Evolutionary conservation across 2,329 filamentous ascomycete species (phyloP).

Genomic region (Nigrospora oryzae): DNA sequence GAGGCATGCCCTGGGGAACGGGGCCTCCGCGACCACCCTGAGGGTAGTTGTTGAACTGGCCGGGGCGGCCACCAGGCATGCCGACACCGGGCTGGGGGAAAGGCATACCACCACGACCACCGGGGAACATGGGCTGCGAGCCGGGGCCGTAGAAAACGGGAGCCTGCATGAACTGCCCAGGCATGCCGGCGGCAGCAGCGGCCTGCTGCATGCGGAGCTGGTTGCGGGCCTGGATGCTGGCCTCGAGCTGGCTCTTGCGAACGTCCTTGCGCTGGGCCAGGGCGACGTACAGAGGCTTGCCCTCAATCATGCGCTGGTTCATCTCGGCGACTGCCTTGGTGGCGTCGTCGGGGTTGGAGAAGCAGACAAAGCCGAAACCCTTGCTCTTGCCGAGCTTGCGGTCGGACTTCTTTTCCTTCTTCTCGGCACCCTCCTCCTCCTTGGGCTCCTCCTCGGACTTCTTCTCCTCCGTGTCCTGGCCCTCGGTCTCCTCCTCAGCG

Average conservation of each 20-base stretch:
- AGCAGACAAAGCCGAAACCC: constrained; percentile 99
- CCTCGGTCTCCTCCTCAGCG: constrained; percentile 42
- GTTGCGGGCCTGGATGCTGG: constrained; percentile 98
- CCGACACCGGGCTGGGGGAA: constrained; percentile 58
- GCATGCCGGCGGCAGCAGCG: constrained; percentile 81
- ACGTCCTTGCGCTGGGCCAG: constrained; percentile 99
- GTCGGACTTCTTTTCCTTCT: constrained; percentile 53
- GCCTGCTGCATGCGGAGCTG: constrained; percentile 98
- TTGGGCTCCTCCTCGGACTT: constrained; percentile 39
- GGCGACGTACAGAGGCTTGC: constrained; percentile 95
- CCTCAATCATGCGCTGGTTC: constrained; percentile 98
- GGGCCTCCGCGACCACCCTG: constrained; percentile 75
- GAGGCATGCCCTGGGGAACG: constrained; percentile 78
- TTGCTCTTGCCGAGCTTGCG: constrained; percentile 93
- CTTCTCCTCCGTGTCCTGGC: constrained; percentile 48
- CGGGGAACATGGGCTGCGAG: constrained; percentile 64
- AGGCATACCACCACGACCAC: constrained; percentile 56
- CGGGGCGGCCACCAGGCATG: constrained; percentile 71
- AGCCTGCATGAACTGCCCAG: constrained; percentile 78
- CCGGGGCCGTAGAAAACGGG: constrained; percentile 88
- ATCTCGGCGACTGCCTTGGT: constrained; percentile 99
- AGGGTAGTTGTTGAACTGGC: constrained; percentile 76
- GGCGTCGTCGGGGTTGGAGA: constrained; percentile 97
- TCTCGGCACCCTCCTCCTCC: constrained; percentile 40
- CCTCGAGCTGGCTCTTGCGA: constrained; percentile 97